Percentiles rank a stretch among this genome's conserved stretches.
phyloP scores from a whole-genome alignment of 2,329 filamentous ascomycete species.

The Macrophomina tecta region DNA sequence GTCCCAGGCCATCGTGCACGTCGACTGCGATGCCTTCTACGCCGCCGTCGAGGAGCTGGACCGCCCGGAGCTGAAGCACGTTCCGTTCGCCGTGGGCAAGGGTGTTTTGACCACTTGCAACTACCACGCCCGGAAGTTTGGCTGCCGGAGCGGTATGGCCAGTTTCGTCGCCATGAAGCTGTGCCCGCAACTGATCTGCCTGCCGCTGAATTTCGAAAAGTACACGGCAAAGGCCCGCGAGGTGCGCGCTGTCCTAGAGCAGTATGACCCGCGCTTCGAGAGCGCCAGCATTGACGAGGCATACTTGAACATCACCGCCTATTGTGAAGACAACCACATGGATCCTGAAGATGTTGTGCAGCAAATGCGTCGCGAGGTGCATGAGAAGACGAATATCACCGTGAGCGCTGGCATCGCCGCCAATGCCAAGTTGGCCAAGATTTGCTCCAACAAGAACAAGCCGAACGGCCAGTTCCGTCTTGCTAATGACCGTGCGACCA shows the following conservation, averaged over 20 bases:
- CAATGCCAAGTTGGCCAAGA: constrained; percentile 93
- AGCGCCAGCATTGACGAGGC: constrained; percentile 96
- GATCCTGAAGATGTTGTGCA: constrained; percentile 75
- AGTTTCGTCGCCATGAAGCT: constrained; percentile 94
- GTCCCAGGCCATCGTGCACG: constrained; percentile 83
- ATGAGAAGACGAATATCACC: constrained; percentile 78
- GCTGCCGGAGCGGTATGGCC: constrained; percentile 94
- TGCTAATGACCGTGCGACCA: constrained; percentile 71
- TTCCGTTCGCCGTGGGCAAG: constrained; percentile 90
- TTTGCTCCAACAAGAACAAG: constrained; percentile 94
- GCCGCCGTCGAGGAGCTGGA: constrained; percentile 83
- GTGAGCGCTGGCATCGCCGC: constrained; percentile 94
- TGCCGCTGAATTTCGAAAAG: constrained; percentile 88
- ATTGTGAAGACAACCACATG: constrained; percentile 73
- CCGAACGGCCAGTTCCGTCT: constrained; percentile 90
- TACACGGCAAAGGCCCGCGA: constrained; percentile 90
- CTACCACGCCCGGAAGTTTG: constrained; percentile 87
- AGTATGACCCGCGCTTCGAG: constrained; percentile 92
- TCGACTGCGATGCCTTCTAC: constrained; percentile 98
- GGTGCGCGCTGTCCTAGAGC: constrained; percentile 77
- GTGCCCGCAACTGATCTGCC: constrained; percentile 81
- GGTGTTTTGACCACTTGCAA: constrained; percentile 78
- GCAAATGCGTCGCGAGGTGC: constrained; percentile 78
- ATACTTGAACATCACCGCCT: constrained; percentile 90
- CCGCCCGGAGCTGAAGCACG: constrained; percentile 79